Conservation (phyloP, 1,284 basidiomycete species). For the Takashimella tepidaria region DNA sequence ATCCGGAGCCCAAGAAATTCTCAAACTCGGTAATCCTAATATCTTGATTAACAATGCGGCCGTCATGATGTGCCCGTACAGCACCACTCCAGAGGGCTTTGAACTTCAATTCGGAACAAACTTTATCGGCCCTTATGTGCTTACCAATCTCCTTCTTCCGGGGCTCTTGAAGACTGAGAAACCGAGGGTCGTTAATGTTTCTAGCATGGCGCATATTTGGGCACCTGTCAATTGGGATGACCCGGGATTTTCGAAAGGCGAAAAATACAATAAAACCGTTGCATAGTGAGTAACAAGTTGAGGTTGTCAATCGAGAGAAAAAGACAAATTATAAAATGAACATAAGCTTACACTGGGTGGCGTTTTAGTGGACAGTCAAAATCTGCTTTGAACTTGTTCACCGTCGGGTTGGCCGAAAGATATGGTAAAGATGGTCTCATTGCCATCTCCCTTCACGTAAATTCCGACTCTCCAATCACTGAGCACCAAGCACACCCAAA, state of each 20-base stretch:
- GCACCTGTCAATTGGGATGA: conserved; percentile 15
- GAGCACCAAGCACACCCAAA: too few species aligned
- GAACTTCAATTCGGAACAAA: conserved; percentile 35
- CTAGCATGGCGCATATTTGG: conserved; percentile 5
- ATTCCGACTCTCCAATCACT: too few species aligned
- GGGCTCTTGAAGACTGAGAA: not conserved
- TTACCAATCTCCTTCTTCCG: conserved; percentile 22
- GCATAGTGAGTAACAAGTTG: conserved; percentile 12
- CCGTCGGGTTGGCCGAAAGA: conserved; percentile 5
- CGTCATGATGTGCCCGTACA: conserved; percentile 20
- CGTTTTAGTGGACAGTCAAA: conserved; percentile 20
- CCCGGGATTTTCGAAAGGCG: conserved; percentile 7
- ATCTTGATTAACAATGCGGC: conserved; percentile 34
- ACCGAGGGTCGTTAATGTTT: conserved; percentile 18
- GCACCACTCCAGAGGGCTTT: conserved; percentile 23
- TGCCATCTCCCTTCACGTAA: conserved; percentile 11
- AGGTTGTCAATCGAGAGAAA: not conserved
- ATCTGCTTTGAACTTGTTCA: conserved; percentile 14
- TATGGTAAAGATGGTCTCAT: conserved; percentile 11
- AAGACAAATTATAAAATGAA: not conserved
- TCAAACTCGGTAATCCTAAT: conserved; percentile 9
- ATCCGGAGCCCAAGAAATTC: conserved; percentile 10
- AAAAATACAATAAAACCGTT: conserved; percentile 6
- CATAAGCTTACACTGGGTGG: not conserved
- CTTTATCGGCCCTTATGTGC: conserved; percentile 30